phyloP scores from a whole-genome alignment of 495 filamentous ascomycete species.

The Neurospora terricola region DNA sequence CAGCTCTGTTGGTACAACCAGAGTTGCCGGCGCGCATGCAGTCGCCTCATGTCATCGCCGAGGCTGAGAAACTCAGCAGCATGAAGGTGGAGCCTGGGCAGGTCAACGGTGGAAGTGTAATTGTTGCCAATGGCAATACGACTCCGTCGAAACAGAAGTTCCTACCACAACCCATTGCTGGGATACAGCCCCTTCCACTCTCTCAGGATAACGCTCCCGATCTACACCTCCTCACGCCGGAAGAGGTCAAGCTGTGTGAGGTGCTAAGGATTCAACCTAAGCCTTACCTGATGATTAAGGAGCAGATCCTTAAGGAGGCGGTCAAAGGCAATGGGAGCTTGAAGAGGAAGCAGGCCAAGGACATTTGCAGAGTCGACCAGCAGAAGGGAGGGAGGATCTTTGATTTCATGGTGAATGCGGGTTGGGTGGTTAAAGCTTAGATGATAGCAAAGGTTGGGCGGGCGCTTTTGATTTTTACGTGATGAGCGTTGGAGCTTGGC shows the following conservation, averaged over 20 bases:
- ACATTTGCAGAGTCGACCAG: constrained; percentile 41
- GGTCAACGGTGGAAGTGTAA: constrained; percentile 31
- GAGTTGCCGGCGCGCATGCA: constrained; percentile 53
- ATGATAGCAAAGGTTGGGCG: background rate
- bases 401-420: constrained; percentile 87
- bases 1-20: constrained; percentile 62
- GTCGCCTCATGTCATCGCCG: constrained; percentile 7
- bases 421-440: constrained; percentile 72
- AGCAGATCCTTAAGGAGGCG: constrained; percentile 75
- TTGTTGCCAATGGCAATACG: constrained; percentile 27
- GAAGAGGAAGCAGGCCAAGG: constrained; percentile 83
- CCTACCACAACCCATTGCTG: constrained; percentile 36
- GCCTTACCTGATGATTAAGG: constrained; percentile 89
- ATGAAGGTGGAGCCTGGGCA: constrained; percentile 23
- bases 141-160: constrained; percentile 29
- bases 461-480: background rate
- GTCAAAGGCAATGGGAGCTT: constrained; percentile 75
- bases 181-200: constrained; percentile 57
- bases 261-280: constrained; percentile 78
- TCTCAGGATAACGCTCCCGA: constrained; percentile 71
- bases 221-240: constrained; percentile 72
- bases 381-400: constrained; percentile 59
- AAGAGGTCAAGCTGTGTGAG: constrained; percentile 79
- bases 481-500: background rate
- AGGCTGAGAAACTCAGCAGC: constrained; percentile 6